A percentile compares a stretch with the other conserved stretches of the same genome.
Conservation (phyloP, 176 grass and related monocot genomes). For the Oryza officinalis region DNA sequence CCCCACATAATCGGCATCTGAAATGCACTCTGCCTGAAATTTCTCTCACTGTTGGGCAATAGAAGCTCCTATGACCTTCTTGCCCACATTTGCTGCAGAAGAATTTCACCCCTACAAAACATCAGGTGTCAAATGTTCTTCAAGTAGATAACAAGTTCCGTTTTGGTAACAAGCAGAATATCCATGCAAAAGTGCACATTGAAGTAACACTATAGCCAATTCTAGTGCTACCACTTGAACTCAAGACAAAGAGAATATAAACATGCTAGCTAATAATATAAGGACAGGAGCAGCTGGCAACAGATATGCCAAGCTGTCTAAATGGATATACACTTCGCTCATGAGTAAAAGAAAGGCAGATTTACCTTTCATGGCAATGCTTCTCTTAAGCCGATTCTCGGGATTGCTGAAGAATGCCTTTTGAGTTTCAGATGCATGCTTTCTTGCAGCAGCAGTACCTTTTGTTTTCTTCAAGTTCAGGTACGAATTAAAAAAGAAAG, state of each 20-base stretch:
- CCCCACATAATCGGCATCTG: constrained; percentile 77
- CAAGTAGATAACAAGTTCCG: background rate
- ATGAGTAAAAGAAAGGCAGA: background rate
- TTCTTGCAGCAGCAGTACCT: constrained; percentile 78
- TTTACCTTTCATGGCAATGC: constrained; percentile 88
- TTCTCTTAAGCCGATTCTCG: constrained; percentile 85
- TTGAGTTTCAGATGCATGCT: constrained; percentile 66
- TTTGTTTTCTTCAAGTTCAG: constrained; percentile 68
- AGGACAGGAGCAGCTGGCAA: background rate
- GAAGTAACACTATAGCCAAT: constrained; percentile 15
- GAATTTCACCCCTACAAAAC: constrained; percentile 76
- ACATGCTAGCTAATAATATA: background rate
- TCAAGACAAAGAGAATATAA: background rate
- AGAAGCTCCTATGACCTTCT: constrained; percentile 81
- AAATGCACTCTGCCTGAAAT: constrained; percentile 44
- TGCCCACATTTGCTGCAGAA: constrained; percentile 75
- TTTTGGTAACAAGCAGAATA: background rate
- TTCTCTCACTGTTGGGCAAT: constrained; percentile 58
- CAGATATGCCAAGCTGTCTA: background rate
- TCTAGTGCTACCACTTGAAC: constrained; percentile 9
- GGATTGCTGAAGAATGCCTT: constrained; percentile 75
- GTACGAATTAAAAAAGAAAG: background rate
- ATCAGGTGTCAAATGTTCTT: constrained; percentile 9
- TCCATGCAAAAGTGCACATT: background rate
- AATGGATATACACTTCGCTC: constrained; percentile 4